Evolutionary conservation across 768 basidiomycete species (phyloP), one percentile per base, ranked within the genome.

Genomic region (Serendipita sp.): DNA sequence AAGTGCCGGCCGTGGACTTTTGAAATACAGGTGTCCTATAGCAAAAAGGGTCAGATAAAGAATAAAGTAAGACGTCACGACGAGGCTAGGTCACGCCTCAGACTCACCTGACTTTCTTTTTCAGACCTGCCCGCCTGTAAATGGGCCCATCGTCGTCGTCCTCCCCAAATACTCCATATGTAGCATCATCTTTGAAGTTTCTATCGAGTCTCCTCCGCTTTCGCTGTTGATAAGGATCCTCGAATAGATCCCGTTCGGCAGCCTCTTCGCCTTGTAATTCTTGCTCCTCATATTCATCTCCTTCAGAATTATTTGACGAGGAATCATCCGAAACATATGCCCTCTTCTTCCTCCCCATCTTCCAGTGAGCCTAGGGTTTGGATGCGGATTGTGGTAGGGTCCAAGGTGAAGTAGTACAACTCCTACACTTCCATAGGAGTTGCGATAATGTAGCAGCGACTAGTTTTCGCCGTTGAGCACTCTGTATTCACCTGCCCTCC

Each of bases 111-210:
- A 86, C 81, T 16, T 74, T 79, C 68, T 76, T 79, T 71, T 77
- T 80, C 2, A 29, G 44, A 50, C 40, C 63, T 63, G 70, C 68
- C 62, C 67, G 73, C 46, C 70, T 71, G 44, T 65, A 68, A 60
- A 67, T 69, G 23, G 69, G 68, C 36, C 66, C 67, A 18, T 84
- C 81, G 27, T 87, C 86, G 67, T 83, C 85, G 63, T 87, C 83
- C 3, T 83, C 82, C 1, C 76, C 86, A 73, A 88, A 90, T 0
- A 87, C 75, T 3, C 88, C 89, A 69, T 89, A 88, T n/a, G 83
- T 73, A 1, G 83, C 83, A 66, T 85, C 84, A 63, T 91, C 87
- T 70, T 84, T 85, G 29, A 77, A 83, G 8, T n/a, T 60, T 27
- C 18, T 37, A 64, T 82, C 78, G 66, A 66, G 29, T 72, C 74